Evolutionary conservation across 1,139 yeast genomes (phyloP), one percentile per base, ranked within the genome.

Genomic region (Nakaseomyces uthaithaninus): DNA sequence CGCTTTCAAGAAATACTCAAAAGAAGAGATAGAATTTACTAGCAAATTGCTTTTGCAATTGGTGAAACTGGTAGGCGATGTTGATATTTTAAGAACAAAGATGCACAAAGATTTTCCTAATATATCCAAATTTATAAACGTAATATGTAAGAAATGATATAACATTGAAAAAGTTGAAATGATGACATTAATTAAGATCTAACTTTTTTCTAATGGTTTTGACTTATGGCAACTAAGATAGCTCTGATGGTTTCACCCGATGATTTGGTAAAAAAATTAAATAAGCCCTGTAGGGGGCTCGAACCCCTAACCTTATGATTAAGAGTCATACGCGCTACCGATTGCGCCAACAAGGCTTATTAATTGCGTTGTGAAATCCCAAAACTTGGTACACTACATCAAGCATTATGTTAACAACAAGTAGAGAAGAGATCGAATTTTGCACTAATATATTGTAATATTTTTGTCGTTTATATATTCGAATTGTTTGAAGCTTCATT

Each of bases 321-420:
- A 64, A 64, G 68, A 63, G 68, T 64, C 68, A 61, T 58, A 62
- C 65, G 68, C 68, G 67, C 68, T 64, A 64, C 68, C 68, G 68
- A 64, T 64, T 64, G 68, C 66, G 68, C 68, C 67, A 64, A 63
- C 68, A 62, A 63, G 67, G 67, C 67, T 37, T 37, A 15, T 38
- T 36, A 25, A 26, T 9, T 27, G 17, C 30, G 30, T 27, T 27
- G 30, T 14, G 15, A 12, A 7, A 6, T 12, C 2, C 2, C 6
- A 14, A 9, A 11, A 25, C 2, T 2, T 7, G 6, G 27, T 2
- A n/a, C 12, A 25, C 3, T 11, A 25, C 27, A 25, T 27, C 12
- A 27, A 14, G 10, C 22, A 27, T 3, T 27, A 27, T 10, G 30
- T 11, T 2, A 14, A 27, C n/a, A 22, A 22, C 9, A 7, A 22